These are phyloP conservation scores for Mortierella sp. DNA, from an alignment of 371 early-diverging fungal species.

Conservation along the genomic window DNA sequence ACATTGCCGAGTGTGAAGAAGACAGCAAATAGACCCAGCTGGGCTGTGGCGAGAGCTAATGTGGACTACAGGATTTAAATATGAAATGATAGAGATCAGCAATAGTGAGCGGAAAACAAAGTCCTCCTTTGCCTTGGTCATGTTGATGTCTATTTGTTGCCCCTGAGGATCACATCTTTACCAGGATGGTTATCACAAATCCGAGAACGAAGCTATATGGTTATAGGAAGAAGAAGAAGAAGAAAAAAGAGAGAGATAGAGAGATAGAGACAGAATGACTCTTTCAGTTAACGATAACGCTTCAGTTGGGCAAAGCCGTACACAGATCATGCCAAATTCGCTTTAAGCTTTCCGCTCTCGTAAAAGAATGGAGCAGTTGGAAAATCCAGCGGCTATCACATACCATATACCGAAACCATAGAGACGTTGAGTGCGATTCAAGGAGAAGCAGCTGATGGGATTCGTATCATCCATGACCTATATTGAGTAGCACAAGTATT, in stretches of 20 bases:
- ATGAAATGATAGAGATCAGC: not conserved
- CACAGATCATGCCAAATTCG: too few relatives aligned
- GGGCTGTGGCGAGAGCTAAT: slow-evolving; percentile 66
- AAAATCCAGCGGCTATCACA: not conserved
- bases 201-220: slow-evolving; percentile 75
- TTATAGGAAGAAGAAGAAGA: too few relatives aligned
- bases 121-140: not conserved
- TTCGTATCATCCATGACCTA: slow-evolving; percentile 58
- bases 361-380: not conserved
- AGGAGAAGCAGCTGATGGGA: slow-evolving; percentile 63
- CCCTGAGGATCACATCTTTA: slow-evolving; percentile 56
- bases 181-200: slow-evolving; percentile 79
- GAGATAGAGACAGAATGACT: too few relatives aligned
- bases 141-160: too few relatives aligned
- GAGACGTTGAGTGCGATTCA: slow-evolving; percentile 85
- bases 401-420: slow-evolving; percentile 90
- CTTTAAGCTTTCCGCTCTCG: too few relatives aligned
- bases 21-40: slow-evolving; percentile 83
- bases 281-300: too few relatives aligned
- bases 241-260: not conserved
- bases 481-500: not conserved
- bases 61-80: slow-evolving; percentile 64
- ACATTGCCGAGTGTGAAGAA: slow-evolving; percentile 92
- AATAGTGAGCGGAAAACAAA: not conserved
- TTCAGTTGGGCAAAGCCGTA: too few relatives aligned